phyloP scores from a whole-genome alignment of 257 asterid genomes.

The Salvia rosmarinus region DNA sequence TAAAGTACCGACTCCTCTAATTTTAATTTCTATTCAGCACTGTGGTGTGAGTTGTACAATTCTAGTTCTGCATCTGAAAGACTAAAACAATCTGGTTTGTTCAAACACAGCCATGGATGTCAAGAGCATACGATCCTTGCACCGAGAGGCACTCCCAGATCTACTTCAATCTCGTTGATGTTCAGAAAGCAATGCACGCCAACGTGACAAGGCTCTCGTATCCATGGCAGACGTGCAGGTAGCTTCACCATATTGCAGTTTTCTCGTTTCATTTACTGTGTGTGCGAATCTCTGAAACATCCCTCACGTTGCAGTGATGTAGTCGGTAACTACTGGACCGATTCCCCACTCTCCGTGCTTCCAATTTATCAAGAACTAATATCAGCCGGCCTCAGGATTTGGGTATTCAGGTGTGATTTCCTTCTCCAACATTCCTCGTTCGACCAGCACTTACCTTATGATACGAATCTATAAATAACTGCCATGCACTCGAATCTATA shows the following conservation, averaged over 20 bases:
- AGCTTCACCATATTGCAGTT: conserved; percentile 12
- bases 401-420: conserved; percentile 84
- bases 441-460: neutral
- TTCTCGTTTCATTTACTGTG: conserved; percentile 17
- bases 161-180: conserved; percentile 86
- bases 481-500: too few species aligned
- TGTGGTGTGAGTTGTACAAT: too few species aligned
- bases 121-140: conserved; percentile 92
- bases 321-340: conserved; percentile 81
- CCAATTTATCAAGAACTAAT: conserved; percentile 87
- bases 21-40: neutral
- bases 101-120: conserved; percentile 83
- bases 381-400: conserved; percentile 80
- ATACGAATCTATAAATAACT: neutral
- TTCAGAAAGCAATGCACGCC: conserved; percentile 90
- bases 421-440: neutral
- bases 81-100: conserved; percentile 25
- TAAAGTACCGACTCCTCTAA: too few species aligned
- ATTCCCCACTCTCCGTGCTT: conserved; percentile 91
- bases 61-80: neutral
- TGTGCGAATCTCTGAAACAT: conserved; percentile 10
- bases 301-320: conserved; percentile 60
- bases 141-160: conserved; percentile 69
- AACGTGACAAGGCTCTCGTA: conserved; percentile 68
- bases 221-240: conserved; percentile 97